Evolutionary conservation across 805 yeast genomes (phyloP).

Genomic region (Suhomyces vadensis): DNA sequence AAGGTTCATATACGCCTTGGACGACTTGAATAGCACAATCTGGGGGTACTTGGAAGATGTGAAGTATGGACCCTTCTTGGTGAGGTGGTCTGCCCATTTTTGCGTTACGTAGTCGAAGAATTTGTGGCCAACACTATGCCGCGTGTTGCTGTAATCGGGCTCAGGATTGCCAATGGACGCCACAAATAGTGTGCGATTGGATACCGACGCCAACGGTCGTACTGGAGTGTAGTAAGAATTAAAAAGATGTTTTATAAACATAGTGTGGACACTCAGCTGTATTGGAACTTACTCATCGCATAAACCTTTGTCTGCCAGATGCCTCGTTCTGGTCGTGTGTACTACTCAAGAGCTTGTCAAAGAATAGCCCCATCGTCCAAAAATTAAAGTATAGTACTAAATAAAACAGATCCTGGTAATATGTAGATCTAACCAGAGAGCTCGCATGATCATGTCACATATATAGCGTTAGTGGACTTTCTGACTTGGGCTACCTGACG

Average conservation of each 20-base stretch:
- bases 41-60: slow-evolving; percentile 11
- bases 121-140: slow-evolving; percentile 79
- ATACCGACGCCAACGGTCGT: slow-evolving; percentile 3
- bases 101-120: slow-evolving; percentile 37
- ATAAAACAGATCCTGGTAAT: too few relatives aligned
- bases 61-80: slow-evolving; percentile 10
- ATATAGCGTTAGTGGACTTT: too few relatives aligned
- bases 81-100: slow-evolving; percentile 23
- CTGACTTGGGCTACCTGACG: too few relatives aligned
- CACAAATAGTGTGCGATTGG: slow-evolving; percentile 23
- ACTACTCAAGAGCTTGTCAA: too few relatives aligned
- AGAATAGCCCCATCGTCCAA: too few relatives aligned
- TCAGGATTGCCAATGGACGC: slow-evolving; percentile 82
- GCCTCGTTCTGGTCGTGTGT: slow-evolving; percentile 1
- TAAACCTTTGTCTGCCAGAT: too few relatives aligned
- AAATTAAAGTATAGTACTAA: too few relatives aligned
- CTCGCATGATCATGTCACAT: too few relatives aligned
- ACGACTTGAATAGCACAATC: slow-evolving; percentile 47
- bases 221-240: slow-evolving; percentile 8
- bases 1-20: slow-evolving; percentile 65
- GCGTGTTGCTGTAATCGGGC: slow-evolving; percentile 54
- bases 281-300: too few relatives aligned
- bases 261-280: neutral
- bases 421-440: too few relatives aligned
- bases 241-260: slow-evolving; percentile 11